phyloP scores from a whole-genome alignment of 179 eudicot species.

The Amaranthus tricolor region DNA sequence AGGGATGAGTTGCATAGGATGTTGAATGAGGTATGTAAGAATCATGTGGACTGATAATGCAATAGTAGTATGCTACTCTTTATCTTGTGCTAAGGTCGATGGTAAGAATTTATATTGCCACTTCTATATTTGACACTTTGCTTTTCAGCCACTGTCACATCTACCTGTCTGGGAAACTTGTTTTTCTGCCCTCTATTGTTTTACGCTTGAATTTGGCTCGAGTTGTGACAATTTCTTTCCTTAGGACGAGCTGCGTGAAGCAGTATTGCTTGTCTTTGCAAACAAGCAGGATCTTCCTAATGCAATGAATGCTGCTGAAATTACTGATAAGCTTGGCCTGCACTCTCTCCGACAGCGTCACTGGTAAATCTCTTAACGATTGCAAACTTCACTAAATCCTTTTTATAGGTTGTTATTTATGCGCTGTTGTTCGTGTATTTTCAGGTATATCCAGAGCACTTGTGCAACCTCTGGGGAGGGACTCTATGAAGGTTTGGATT shows the following conservation, averaged over 20 bases:
- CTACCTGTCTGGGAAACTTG: not conserved
- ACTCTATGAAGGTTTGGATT: constrained; percentile 80
- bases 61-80: not conserved
- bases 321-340: constrained; percentile 90
- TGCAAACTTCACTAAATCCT: constrained; percentile 1
- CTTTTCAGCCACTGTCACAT: not conserved
- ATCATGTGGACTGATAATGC: not conserved
- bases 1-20: constrained; percentile 51
- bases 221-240: constrained; percentile 10
- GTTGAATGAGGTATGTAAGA: constrained; percentile 41
- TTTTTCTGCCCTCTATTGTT: not conserved
- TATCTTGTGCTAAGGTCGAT: not conserved
- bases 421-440: constrained; percentile 3
- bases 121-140: not conserved
- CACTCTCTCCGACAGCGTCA: constrained; percentile 93
- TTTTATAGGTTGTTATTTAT: not conserved
- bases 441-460: constrained; percentile 95
- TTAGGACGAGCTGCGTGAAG: constrained; percentile 93
- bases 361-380: constrained; percentile 42
- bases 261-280: constrained; percentile 84
- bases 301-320: constrained; percentile 97
- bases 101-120: not conserved
- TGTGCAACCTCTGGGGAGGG: constrained; percentile 96
- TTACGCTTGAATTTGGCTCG: constrained; percentile 7
- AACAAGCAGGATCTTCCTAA: constrained; percentile 96